Base-by-base conservation (phyloP, 805 yeast genomes). In the Starmerella geochares region DNA sequence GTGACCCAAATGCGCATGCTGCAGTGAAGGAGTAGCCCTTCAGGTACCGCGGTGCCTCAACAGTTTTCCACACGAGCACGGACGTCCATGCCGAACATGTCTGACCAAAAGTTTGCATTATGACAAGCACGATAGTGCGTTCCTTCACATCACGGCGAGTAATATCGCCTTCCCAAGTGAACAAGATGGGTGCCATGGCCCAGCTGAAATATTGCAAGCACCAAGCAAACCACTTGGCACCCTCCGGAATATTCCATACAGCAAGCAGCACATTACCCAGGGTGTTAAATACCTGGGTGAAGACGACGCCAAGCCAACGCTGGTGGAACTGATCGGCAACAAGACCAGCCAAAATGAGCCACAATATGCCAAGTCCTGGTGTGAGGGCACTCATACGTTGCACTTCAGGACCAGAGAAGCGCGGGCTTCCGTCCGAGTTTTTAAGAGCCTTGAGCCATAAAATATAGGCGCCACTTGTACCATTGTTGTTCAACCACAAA, bases 211-310 rank as follows among this genome's bases (percentile, higher is more conserved):
- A 78, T 53, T 73, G 78, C 37, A 77, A 61, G 58, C 76, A 69
- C 63, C 70, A 78, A 0, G 79, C 83, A 64, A 75, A 78, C 80
- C 80, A 77, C 57, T 75, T 78, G 5, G 77, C 78, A 6, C 70
- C 56, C 56, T 75, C 77, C 1, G 75, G 70, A 9, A 78, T 74
- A 44, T 72, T 40, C 82, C 83, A 78, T 9, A 71, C 73, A 1
- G 80, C 77, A 48, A 78, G 64, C 35, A 78, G 65, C 8, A 71
- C 65, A 52, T 75, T 74, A 17, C 80, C 79, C 6, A 70, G 62
- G 24, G 77, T 62, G 56, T 78, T 78, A 57, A 77, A 70, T 0
- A 71, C 63, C 57, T 75, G 81, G 0, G 83, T 73, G 23, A 73
- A 63, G 8, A 71, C 56, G 46, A 78, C 72, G 3, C 81, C 79